Evolutionary conservation across 768 basidiomycete species (phyloP).

Genomic region (Porphyrellus cyaneotinctus): DNA sequence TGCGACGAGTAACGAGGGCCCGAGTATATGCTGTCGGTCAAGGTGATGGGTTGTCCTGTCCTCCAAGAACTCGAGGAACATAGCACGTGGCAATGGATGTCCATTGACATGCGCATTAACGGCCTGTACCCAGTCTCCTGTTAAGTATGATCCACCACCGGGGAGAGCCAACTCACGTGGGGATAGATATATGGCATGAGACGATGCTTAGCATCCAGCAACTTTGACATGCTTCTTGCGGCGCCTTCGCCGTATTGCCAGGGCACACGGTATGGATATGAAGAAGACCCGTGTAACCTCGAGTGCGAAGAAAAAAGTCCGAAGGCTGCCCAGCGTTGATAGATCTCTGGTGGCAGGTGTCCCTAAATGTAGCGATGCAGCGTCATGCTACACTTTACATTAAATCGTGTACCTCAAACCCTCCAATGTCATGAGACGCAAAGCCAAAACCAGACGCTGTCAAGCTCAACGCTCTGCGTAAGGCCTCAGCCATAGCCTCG

Average conservation of each 20-base stretch:
- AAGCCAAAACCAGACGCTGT: constrained; percentile 68
- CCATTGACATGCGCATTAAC: constrained; percentile 50
- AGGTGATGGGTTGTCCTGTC: constrained; percentile 59
- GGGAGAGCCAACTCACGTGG: constrained; percentile 36
- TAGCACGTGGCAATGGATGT: constrained; percentile 57
- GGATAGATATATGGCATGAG: constrained; percentile 72
- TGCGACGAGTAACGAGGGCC: constrained; percentile 56
- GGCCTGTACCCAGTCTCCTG: constrained; percentile 34
- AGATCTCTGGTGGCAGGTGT: constrained; percentile 62
- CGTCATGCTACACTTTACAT: neutral
- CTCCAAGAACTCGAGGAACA: constrained; percentile 61
- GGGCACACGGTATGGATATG: constrained; percentile 74
- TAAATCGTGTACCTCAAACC: constrained; percentile 52
- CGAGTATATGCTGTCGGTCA: constrained; percentile 58
- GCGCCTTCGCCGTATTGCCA: constrained; percentile 76
- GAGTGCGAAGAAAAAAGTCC: constrained; percentile 76
- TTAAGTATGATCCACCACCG: neutral
- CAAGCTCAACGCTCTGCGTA: constrained; percentile 63
- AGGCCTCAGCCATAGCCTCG: constrained; percentile 74
- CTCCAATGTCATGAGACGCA: constrained; percentile 74
- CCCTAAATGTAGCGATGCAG: constrained; percentile 37
- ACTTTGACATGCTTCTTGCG: constrained; percentile 55
- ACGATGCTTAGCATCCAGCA: constrained; percentile 61
- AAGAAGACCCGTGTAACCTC: constrained; percentile 66
- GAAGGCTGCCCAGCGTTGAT: constrained; percentile 74